Conservation (phyloP, 2,329 filamentous ascomycete species). For the Cladosporium oxysporum region DNA sequence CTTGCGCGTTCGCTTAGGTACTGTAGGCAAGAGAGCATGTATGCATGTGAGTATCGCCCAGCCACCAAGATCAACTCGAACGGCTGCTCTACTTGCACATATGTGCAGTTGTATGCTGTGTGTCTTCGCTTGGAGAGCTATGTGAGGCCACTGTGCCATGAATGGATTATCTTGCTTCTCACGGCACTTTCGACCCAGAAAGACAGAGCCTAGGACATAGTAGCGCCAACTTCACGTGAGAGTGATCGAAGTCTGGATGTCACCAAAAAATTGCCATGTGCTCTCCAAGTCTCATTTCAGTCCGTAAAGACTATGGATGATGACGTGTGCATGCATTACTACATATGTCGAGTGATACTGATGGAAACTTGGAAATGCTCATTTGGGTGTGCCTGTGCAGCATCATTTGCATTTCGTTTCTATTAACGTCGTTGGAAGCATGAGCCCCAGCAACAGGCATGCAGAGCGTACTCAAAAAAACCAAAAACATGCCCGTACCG, state of each 20-base stretch:
- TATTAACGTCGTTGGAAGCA: conserved; percentile 8
- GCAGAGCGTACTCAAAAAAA: conserved; percentile 3
- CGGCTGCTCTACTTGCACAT: background rate
- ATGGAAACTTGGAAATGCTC: background rate
- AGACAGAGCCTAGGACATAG: no score
- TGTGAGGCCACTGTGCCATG: background rate
- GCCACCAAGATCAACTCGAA: background rate
- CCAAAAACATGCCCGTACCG: background rate
- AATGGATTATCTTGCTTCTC: no score
- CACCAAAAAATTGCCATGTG: background rate
- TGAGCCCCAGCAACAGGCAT: conserved; percentile 1
- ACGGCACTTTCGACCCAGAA: no score
- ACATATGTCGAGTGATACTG: background rate
- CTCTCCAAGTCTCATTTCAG: background rate
- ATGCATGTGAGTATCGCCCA: background rate
- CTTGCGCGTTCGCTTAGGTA: background rate
- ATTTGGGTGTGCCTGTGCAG: conserved; percentile 1
- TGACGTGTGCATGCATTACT: background rate
- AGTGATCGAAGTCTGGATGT: background rate
- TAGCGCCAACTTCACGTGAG: background rate
- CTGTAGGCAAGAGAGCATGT: background rate
- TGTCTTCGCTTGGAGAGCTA: background rate
- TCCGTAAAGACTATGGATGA: background rate
- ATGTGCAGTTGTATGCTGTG: background rate
- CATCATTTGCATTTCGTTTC: conserved; percentile 13